Evolutionary conservation across 169 alveolate genomes (phyloP), one percentile per base, ranked within the genome.

Genomic region (Cryptosporidium ubiquitum): DNA sequence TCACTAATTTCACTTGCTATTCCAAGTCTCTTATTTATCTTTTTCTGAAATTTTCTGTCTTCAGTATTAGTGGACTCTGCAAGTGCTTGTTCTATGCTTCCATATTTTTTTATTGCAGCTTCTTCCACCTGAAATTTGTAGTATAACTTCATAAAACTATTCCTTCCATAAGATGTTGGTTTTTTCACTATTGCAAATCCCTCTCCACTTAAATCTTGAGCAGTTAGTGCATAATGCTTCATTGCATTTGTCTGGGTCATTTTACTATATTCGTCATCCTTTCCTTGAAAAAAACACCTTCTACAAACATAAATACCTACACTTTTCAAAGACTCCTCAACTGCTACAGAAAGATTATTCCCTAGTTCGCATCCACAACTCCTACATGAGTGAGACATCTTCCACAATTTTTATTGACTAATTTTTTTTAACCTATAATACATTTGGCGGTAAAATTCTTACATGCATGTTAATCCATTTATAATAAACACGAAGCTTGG

Each of bases 91-190:
- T 79, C 75, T 42, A 79, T 64, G 12, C 79, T 79, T 18, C 89
- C 89, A 31, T 79, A 49, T n/a, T 39, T 26, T 26, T 12, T 79
- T 1, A 44, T 61, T 26, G 89, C 89, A 31, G 68, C 68, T 18
- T 79, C 89, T 49, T 79, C 89, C 12, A 79, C 89, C 69, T 79
- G 89, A 42, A 79, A 79, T 61, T 64, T 79, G 49, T 79, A 79
- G 29, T 79, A 79, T 3, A 79, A 57, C 89, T 79, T 79, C 89
- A 79, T 79, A 42, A 60, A 79, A n/a, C 75, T 79, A n/a, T 79
- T 79, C 20, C 37, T 79, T 3, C 89, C 75, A 39, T 79, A 64
- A 7, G 89, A 64, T 61, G 73, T 61, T 61, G 74, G 89, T 23
- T 79, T 79, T 47, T 79, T 79, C 7, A 79, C 37, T 12, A 79